A percentile compares a stretch with the other conserved stretches of the same genome.
These are phyloP conservation scores for Talaromyces nanjingensis DNA, from an alignment of 495 filamentous ascomycete species.

Conservation along the genomic window DNA sequence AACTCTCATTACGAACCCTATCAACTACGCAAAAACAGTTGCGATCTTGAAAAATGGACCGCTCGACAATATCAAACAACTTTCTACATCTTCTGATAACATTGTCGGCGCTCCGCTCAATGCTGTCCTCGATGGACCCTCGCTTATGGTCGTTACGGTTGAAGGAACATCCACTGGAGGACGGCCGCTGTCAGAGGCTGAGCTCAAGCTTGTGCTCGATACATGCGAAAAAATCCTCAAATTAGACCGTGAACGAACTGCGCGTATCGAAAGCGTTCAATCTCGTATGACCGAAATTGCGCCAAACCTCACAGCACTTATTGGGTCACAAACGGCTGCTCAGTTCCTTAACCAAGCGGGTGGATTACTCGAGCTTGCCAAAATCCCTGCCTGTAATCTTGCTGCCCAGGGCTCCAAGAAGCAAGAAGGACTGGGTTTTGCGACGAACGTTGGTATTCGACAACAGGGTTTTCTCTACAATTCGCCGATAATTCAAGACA, in stretches of 20 bases:
- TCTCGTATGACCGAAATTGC: conserved; percentile 96
- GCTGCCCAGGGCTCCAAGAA: conserved; percentile 84
- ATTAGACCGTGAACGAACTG: conserved; percentile 80
- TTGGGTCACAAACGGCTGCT: conserved; percentile 91
- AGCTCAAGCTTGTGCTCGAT: conserved; percentile 65
- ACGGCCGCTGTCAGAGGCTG: conserved; percentile 61
- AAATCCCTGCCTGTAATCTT: conserved; percentile 89
- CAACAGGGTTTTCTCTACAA: conserved; percentile 94
- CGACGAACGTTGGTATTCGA: conserved; percentile 86
- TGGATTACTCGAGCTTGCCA: conserved; percentile 79
- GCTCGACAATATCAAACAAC: conserved; percentile 76
- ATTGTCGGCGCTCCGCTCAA: conserved; percentile 66
- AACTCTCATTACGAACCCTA: conserved; percentile 79
- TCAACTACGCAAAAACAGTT: conserved; percentile 95
- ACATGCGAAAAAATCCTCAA: conserved; percentile 83
- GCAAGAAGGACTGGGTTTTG: conserved; percentile 74
- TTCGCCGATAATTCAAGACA: conserved; percentile 74
- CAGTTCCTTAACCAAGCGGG: conserved; percentile 92
- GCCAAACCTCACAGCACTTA: conserved; percentile 86
- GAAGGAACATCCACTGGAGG: conserved; percentile 88
- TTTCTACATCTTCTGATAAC: conserved; percentile 66
- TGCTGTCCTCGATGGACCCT: conserved; percentile 75
- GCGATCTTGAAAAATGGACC: conserved; percentile 90
- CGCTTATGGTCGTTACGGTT: conserved; percentile 92
- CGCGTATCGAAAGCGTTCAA: conserved; percentile 90